Percentiles rank a stretch among this genome's conserved stretches.
phyloP scores from a whole-genome alignment of 345 rosid genomes.

The Angophora floribunda region DNA sequence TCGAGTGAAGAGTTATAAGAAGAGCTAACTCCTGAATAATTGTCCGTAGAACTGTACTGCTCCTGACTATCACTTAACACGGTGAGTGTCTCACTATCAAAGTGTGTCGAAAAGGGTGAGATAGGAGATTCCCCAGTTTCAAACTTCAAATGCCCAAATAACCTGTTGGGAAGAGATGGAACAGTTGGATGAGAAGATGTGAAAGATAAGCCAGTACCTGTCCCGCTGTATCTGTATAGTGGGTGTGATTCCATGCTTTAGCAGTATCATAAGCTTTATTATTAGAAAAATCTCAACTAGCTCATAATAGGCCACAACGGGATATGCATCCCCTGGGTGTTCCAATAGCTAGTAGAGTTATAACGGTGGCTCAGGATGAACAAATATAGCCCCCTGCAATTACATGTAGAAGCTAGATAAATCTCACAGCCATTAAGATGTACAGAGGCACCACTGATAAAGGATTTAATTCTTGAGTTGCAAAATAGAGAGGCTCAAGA shows the following conservation, averaged over 20 bases:
- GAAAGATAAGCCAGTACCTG: constrained; percentile 32
- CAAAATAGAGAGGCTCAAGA: background rate
- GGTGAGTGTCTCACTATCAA: constrained; percentile 25
- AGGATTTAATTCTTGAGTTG: background rate
- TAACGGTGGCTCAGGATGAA: background rate
- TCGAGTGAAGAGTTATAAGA: constrained; percentile 33
- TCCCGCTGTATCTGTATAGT: constrained; percentile 10
- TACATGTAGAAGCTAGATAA: background rate
- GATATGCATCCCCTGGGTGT: background rate
- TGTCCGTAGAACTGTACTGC: constrained; percentile 33
- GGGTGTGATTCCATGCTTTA: constrained; percentile 41
- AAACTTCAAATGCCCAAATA: constrained; percentile 20
- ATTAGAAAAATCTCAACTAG: background rate
- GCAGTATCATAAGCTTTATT: background rate
- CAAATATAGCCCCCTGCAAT: background rate
- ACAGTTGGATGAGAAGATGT: constrained; percentile 18
- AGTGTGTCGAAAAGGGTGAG: constrained; percentile 27
- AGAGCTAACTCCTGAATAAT: constrained; percentile 36
- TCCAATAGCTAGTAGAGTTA: background rate
- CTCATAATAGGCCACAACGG: background rate
- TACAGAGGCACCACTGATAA: background rate
- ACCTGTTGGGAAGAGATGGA: constrained; percentile 25
- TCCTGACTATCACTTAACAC: constrained; percentile 45
- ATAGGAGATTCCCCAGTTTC: constrained; percentile 35
- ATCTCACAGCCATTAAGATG: background rate